phyloP scores from a whole-genome alignment of 345 rosid genomes.

The Lepidium aucheri region DNA sequence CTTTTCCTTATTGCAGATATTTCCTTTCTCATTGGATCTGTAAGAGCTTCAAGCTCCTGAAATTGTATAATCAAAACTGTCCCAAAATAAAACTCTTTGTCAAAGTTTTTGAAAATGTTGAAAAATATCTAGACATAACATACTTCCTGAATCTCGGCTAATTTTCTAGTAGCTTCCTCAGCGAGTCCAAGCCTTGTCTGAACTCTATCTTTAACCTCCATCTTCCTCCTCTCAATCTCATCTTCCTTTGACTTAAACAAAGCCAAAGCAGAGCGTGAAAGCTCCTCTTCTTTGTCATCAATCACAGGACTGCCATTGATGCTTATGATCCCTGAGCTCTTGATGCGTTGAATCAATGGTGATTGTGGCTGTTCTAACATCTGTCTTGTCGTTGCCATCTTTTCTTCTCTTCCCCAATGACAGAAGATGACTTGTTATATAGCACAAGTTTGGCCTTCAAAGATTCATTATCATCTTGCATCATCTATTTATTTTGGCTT shows the following conservation, averaged over 20 bases:
- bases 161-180: slow-evolving; percentile 60
- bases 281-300: slow-evolving; percentile 67
- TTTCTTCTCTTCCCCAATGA: background rate
- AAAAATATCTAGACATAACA: slow-evolving; percentile 28
- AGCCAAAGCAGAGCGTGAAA: slow-evolving; percentile 62
- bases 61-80: background rate
- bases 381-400: slow-evolving; percentile 44
- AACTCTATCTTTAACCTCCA: slow-evolving; percentile 65
- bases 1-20: slow-evolving; percentile 49
- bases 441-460: background rate
- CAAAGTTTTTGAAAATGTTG: slow-evolving; percentile 14
- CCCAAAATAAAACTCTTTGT: background rate
- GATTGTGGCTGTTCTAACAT: slow-evolving; percentile 38
- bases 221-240: slow-evolving; percentile 83
- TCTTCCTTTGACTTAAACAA: slow-evolving; percentile 76
- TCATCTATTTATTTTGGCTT: background rate
- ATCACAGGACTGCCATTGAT: slow-evolving; percentile 35
- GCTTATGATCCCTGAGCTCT: slow-evolving; percentile 37
- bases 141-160: slow-evolving; percentile 85
- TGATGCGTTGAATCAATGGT: slow-evolving; percentile 39
- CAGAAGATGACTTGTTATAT: slow-evolving; percentile 21
- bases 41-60: slow-evolving; percentile 68
- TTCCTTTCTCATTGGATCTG: slow-evolving; percentile 71
- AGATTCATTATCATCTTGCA: background rate
- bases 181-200: slow-evolving; percentile 62